These are phyloP conservation scores for Ligustrum vulgare DNA, from an alignment of 257 asterid genomes.

Conservation along the genomic window DNA sequence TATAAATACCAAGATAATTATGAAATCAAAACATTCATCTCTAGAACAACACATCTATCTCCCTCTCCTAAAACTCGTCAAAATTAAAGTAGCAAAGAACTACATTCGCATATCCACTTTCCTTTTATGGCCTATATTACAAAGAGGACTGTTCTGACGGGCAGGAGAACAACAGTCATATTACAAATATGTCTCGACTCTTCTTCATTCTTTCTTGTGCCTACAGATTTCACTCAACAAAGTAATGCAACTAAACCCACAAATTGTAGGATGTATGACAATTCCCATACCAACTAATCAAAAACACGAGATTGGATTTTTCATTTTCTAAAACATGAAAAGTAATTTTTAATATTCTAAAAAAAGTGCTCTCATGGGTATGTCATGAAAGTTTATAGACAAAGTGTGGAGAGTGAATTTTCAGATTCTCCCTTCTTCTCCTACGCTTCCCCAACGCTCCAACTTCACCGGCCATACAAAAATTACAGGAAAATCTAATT, in stretches of 20 bases:
- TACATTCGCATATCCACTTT: not conserved
- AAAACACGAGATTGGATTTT: conserved; percentile 9
- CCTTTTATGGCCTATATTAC: conserved; percentile 43
- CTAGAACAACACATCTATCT: conserved; percentile 24
- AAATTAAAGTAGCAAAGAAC: not conserved
- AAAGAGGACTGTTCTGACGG: no score
- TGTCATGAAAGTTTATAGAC: no score
- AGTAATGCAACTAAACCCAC: conserved; percentile 45
- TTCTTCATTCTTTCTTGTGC: conserved; percentile 35
- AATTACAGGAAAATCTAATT: no score
- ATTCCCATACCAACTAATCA: conserved; percentile 20
- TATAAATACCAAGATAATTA: conserved; percentile 40
- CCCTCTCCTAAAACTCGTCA: conserved; percentile 6
- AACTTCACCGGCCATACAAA: no score
- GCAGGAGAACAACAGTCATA: no score
- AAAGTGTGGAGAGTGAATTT: no score
- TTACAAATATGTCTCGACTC: conserved; percentile 16
- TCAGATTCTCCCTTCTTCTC: no score
- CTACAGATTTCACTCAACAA: conserved; percentile 30
- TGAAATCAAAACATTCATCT: conserved; percentile 23
- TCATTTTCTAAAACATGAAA: no score
- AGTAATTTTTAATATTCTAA: no score
- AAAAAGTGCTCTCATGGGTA: no score
- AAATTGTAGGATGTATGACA: not conserved
- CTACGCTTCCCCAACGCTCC: no score